Evolutionary conservation across 176 grass and related monocot species (phyloP).

Genomic region (Bolboschoenus planiculmis): DNA sequence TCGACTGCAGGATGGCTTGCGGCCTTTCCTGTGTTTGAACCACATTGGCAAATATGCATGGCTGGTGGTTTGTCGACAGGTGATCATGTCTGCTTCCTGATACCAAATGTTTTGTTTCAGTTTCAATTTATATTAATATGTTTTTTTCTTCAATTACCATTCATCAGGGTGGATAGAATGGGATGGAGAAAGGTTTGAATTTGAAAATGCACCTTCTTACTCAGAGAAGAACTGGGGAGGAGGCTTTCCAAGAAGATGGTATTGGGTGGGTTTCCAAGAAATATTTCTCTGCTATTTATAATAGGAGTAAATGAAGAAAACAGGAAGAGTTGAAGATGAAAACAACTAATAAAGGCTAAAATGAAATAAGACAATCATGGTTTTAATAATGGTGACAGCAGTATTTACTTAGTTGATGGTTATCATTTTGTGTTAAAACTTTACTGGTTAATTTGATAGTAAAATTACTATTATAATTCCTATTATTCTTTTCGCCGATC

Average conservation of each 20-base stretch:
- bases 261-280: conserved; percentile 55
- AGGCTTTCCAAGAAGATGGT: conserved; percentile 94
- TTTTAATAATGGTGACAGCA: not conserved
- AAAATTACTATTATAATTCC: not conserved
- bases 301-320: not conserved
- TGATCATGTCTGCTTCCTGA: conserved; percentile 26
- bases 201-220: conserved; percentile 93
- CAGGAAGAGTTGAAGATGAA: not conserved
- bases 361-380: not conserved
- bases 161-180: conserved; percentile 91
- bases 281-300: not conserved
- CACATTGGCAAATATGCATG: conserved; percentile 99
- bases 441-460: not conserved
- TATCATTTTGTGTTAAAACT: not conserved
- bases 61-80: conserved; percentile 83
- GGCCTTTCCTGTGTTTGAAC: conserved; percentile 94
- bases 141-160: conserved; percentile 12
- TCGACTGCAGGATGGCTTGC: conserved; percentile 92
- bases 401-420: not conserved
- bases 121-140: conserved; percentile 10
- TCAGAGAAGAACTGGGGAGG: conserved; percentile 95
- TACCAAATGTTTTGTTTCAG: not conserved
- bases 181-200: conserved; percentile 86
- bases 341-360: not conserved
- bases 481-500: not conserved